Percentiles rank a stretch among this genome's conserved stretches.
phyloP scores from a whole-genome alignment of 176 grass and related monocot species.

The Oryza australiensis region DNA sequence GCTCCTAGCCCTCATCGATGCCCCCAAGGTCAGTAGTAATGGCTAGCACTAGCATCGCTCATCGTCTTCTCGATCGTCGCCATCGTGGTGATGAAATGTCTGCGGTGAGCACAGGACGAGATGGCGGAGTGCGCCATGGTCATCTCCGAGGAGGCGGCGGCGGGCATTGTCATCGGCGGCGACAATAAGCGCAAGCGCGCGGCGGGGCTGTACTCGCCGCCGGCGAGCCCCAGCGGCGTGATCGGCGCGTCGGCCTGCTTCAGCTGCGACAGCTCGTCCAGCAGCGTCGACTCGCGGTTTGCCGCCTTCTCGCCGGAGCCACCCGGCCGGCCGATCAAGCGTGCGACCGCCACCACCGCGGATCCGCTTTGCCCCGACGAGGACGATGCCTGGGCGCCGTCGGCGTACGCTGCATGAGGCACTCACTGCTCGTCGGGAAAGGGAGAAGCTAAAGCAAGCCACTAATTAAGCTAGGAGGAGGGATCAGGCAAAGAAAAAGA shows the following conservation, averaged over 20 bases:
- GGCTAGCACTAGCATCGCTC: not conserved
- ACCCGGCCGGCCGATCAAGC: slow-evolving; percentile 10
- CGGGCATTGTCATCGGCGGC: not conserved
- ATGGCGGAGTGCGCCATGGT: slow-evolving; percentile 57
- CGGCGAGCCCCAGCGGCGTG: slow-evolving; percentile 62
- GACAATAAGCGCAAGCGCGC: slow-evolving; percentile 63
- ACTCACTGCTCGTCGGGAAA: not conserved
- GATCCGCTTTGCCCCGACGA: slow-evolving; percentile 39
- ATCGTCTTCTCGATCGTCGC: too few relatives aligned
- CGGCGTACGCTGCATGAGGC: slow-evolving; percentile 24
- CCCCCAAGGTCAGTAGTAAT: slow-evolving; percentile 46
- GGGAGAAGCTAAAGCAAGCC: not conserved
- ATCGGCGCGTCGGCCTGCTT: slow-evolving; percentile 62
- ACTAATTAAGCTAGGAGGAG: not conserved
- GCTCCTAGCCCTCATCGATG: slow-evolving; percentile 52
- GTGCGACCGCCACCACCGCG: not conserved
- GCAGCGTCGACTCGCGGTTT: slow-evolving; percentile 37
- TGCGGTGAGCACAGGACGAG: slow-evolving; percentile 48
- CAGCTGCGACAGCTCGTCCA: slow-evolving; percentile 62
- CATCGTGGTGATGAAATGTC: not conserved
- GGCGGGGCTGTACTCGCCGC: slow-evolving; percentile 36
- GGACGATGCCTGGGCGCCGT: slow-evolving; percentile 49
- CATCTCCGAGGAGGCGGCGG: slow-evolving; percentile 37
- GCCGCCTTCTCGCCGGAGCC: slow-evolving; percentile 19
- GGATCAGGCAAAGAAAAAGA: not conserved